Evolutionary conservation across 352 stramenopile species (phyloP).

Genomic region (Phytopythium montanum): DNA sequence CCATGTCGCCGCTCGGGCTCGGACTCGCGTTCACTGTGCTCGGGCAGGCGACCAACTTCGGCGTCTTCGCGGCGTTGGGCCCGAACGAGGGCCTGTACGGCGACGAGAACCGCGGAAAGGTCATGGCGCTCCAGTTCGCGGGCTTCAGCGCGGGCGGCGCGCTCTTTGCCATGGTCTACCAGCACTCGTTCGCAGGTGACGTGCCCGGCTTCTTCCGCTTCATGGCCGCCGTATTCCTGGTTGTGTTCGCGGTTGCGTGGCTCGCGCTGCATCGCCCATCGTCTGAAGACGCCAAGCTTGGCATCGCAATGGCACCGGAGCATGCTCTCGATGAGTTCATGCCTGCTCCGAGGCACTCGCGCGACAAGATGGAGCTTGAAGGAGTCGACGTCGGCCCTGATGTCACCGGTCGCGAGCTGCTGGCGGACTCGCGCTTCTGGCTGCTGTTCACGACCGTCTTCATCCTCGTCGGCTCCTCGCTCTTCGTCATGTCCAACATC

Average conservation of each 20-base stretch:
- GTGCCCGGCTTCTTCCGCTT: constrained; percentile 64
- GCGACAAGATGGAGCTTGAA: constrained; percentile 3
- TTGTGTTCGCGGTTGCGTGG: constrained; percentile 53
- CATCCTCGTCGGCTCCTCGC: constrained; percentile 60
- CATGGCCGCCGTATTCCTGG: constrained; percentile 51
- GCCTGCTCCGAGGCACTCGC: constrained; percentile 12
- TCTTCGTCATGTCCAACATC: constrained; percentile 83
- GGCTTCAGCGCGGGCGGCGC: constrained; percentile 67
- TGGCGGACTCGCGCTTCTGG: constrained; percentile 59
- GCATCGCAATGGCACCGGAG: constrained; percentile 11
- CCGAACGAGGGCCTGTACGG: constrained; percentile 76
- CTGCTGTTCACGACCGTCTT: constrained; percentile 67
- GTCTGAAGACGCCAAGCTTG: constrained; percentile 8
- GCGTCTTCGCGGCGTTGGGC: constrained; percentile 63
- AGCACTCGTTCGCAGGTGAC: constrained; percentile 48
- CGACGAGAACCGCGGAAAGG: constrained; percentile 54
- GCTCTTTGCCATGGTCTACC: constrained; percentile 66
- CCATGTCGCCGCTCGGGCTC: constrained; percentile 46
- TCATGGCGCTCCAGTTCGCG: constrained; percentile 65
- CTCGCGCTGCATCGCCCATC: constrained; percentile 38
- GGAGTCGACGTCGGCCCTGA: constrained; percentile 16
- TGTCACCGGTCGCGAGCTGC: constrained; percentile 47
- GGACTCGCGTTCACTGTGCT: constrained; percentile 53
- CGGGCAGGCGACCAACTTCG: constrained; percentile 64
- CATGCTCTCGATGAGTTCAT: constrained; percentile 46